Conservation (phyloP, 257 asterid genomes). For the Solanum acaule region DNA sequence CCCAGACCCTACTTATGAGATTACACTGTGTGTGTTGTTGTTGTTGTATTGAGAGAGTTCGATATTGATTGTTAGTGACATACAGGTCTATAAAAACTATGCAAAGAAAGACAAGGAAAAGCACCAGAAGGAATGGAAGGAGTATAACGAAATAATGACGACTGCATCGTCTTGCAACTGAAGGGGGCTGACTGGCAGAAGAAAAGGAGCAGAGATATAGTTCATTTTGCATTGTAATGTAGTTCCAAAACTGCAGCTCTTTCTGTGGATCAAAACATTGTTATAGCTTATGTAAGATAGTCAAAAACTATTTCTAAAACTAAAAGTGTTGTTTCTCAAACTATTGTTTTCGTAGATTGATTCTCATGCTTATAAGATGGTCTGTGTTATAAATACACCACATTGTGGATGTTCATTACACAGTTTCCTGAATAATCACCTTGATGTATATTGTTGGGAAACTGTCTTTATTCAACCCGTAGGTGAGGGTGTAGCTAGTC, state of each 20-base stretch:
- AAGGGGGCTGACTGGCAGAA: background rate
- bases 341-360: background rate
- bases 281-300: background rate
- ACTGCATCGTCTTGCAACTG: background rate
- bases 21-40: background rate
- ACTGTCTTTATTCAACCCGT: background rate
- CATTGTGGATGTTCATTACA: background rate
- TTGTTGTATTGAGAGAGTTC: background rate
- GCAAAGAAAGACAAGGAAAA: slow-evolving; percentile 69
- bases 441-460: background rate
- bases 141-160: background rate
- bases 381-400: background rate
- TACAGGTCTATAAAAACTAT: slow-evolving; percentile 51
- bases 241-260: background rate
- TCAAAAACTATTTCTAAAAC: background rate
- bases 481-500: background rate
- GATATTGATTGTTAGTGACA: slow-evolving; percentile 7
- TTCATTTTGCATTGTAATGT: background rate
- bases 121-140: slow-evolving; percentile 41
- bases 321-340: background rate
- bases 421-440: background rate
- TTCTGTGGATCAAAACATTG: background rate
- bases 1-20: background rate
- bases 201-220: background rate
- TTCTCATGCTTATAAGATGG: background rate